phyloP scores from a whole-genome alignment of 495 filamentous ascomycete genomes.

The Annulohypoxylon maeteangense region DNA sequence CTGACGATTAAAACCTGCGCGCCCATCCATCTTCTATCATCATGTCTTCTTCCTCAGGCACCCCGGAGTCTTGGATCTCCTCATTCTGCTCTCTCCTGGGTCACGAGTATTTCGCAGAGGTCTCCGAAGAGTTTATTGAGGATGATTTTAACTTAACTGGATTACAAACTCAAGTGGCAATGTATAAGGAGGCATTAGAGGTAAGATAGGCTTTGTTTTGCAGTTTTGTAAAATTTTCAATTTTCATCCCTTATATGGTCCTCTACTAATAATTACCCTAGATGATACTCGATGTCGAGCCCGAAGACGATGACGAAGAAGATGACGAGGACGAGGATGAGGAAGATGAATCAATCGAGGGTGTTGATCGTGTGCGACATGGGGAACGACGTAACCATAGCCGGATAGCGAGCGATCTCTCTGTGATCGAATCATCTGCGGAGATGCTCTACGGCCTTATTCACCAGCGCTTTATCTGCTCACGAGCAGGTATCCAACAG shows the following conservation, averaged over 20 bases:
- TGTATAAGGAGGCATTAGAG: constrained; percentile 94
- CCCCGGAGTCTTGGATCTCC: constrained; percentile 95
- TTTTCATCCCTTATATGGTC: background rate
- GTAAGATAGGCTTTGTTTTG: constrained; percentile 43
- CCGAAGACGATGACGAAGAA: constrained; percentile 89
- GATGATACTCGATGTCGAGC: constrained; percentile 99
- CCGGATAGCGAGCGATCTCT: constrained; percentile 88
- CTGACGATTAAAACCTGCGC: background rate
- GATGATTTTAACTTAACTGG: constrained; percentile 99
- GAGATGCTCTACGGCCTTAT: constrained; percentile 98
- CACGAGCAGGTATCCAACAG: constrained; percentile 94
- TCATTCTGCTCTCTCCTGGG: constrained; percentile 95
- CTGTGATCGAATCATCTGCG: constrained; percentile 94
- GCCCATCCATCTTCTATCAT: constrained; percentile 9
- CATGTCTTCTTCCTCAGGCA: constrained; percentile 80
- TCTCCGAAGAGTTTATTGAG: constrained; percentile 98
- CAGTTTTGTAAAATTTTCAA: background rate
- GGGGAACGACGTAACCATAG: constrained; percentile 79
- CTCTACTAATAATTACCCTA: constrained; percentile 55
- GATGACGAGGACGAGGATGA: constrained; percentile 81
- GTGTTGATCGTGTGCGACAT: constrained; percentile 68
- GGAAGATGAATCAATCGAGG: constrained; percentile 79
- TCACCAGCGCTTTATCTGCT: constrained; percentile 98
- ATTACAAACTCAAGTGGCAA: constrained; percentile 91
- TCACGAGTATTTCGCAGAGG: constrained; percentile 98